A percentile compares a stretch with the other conserved stretches of the same genome.
phyloP scores from a whole-genome alignment of 352 stramenopile species.

The Phytopythium montanum region DNA sequence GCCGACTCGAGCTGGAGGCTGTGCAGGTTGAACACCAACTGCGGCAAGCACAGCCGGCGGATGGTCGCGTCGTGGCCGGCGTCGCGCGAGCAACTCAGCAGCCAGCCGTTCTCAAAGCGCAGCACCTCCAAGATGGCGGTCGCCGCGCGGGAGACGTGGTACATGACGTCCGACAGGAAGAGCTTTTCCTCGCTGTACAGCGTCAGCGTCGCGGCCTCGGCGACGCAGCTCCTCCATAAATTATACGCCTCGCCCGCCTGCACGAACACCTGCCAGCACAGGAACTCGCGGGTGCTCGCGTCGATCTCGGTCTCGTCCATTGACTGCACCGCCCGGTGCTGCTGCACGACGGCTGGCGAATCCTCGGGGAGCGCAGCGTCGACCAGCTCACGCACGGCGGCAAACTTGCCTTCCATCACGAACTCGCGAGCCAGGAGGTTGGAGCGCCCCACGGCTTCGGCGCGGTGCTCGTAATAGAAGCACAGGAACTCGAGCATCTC shows the following conservation, averaged over 20 bases:
- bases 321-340: slow-evolving; percentile 43
- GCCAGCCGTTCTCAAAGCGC: slow-evolving; percentile 80
- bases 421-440: slow-evolving; percentile 73
- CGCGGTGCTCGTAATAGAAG: slow-evolving; percentile 67
- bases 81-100: slow-evolving; percentile 45
- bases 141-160: slow-evolving; percentile 54
- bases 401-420: slow-evolving; percentile 66
- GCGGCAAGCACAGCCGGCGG: slow-evolving; percentile 55
- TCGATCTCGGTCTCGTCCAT: slow-evolving; percentile 49
- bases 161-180: slow-evolving; percentile 71
- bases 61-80: slow-evolving; percentile 38
- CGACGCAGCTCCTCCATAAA: slow-evolving; percentile 62
- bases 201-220: slow-evolving; percentile 16
- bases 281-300: slow-evolving; percentile 44
- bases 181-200: slow-evolving; percentile 80
- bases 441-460: slow-evolving; percentile 47
- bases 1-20: slow-evolving; percentile 77
- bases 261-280: slow-evolving; percentile 76
- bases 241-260: slow-evolving; percentile 63
- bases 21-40: slow-evolving; percentile 70
- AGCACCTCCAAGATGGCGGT: slow-evolving; percentile 59
- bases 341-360: slow-evolving; percentile 57
- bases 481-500: slow-evolving; percentile 65
- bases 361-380: slow-evolving; percentile 60
- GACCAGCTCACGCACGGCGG: slow-evolving; percentile 52